Evolutionary conservation across 345 rosid genomes (phyloP).

Genomic region (Hirschfeldia incana): DNA sequence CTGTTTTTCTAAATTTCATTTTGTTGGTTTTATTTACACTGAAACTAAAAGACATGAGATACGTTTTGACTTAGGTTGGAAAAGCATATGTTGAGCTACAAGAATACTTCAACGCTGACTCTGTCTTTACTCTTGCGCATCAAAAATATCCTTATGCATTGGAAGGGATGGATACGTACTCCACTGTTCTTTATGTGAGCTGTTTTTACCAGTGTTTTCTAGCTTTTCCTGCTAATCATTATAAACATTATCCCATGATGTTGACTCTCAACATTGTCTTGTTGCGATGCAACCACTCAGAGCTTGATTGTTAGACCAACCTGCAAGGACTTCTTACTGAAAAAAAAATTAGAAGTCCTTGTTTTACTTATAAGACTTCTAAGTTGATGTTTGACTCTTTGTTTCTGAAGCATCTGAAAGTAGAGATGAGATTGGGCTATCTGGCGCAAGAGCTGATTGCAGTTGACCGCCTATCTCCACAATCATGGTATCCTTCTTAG

Average conservation of each 20-base stretch:
- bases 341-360: too few relatives aligned
- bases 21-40: not conserved
- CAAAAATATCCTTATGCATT: conserved; percentile 54
- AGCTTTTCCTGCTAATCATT: not conserved
- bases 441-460: conserved; percentile 75
- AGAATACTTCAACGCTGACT: conserved; percentile 60
- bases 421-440: conserved; percentile 87
- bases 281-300: not conserved
- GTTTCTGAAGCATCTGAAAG: conserved; percentile 78
- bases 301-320: not conserved
- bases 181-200: conserved; percentile 71
- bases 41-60: conserved; percentile 21
- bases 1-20: not conserved
- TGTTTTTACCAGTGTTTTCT: conserved; percentile 4
- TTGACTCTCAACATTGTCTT: conserved; percentile 10
- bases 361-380: not conserved
- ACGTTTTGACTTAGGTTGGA: conserved; percentile 54
- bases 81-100: conserved; percentile 61
- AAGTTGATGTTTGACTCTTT: conserved; percentile 9
- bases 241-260: conserved; percentile 7
- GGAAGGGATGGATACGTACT: conserved; percentile 65
- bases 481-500: conserved; percentile 66
- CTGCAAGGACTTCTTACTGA: not conserved
- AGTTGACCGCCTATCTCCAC: conserved; percentile 86
- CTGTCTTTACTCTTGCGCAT: conserved; percentile 56